Evolutionary conservation across 768 basidiomycete species (phyloP), one percentile per base, ranked within the genome.

Genomic region (Cystofilobasidium bisporidii): DNA sequence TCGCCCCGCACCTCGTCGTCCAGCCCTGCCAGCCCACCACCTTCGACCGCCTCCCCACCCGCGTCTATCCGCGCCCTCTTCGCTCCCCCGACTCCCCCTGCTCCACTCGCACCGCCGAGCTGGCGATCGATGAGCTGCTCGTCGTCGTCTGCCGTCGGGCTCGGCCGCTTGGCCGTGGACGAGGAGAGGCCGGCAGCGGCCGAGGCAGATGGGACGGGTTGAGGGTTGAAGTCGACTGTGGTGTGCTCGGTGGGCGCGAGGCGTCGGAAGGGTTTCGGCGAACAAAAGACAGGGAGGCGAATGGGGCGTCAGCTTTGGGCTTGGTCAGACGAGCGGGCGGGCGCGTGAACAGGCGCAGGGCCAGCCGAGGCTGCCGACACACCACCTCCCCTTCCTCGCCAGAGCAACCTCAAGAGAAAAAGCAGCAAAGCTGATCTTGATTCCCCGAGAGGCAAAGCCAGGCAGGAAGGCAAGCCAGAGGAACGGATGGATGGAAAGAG

Each of bases 111-210:
- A 22, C 47, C 47, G 20, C 47, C 47, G 43, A 43, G 43, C 43
- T 5, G 8, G 43, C 18, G 20, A 15, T 41, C 61, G 43, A 45
- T 32, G 28, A 15, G 26, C 45, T 26, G 24, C n/a, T 18, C 36
- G 11, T 61, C 32, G n/a, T 15, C 36, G 59, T 43, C n/a, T 9
- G 24, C 58, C 38, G 36, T 14, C 58, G 22, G 58, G 22, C 58
- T 59, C 12, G 41, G 47, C 47, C 47, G 40, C 61, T 56, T 56
- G 53, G 14, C n/a, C n/a, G n/a, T n/a, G n/a, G n/a, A n/a, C n/a
- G n/a, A n/a, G n/a, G n/a, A n/a, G n/a, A n/a, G n/a, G n/a, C n/a
- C n/a, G n/a, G n/a, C n/a, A n/a, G n/a, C n/a, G 22, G 48, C 10
- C n/a, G 48, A 50, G 48, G 28, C 5, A 3, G 53, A 10, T 32